Evolutionary conservation across 371 early-diverging fungal genomes (phyloP).

Genomic region (Nematocida ausubeli): DNA sequence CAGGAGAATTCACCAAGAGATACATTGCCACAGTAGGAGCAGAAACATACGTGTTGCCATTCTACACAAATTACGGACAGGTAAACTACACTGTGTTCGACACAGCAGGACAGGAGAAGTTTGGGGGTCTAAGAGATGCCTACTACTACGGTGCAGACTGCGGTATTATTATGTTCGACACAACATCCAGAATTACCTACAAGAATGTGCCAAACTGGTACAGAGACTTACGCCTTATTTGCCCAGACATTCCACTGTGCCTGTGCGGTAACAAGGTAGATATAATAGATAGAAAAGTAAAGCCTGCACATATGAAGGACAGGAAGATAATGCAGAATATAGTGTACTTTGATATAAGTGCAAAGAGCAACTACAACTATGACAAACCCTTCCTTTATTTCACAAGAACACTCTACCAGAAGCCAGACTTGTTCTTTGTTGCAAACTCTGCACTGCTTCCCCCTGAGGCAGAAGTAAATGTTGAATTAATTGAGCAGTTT

Average conservation of each 20-base stretch:
- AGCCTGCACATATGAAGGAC: conserved; percentile 93
- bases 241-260: conserved; percentile 86
- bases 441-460: conserved; percentile 93
- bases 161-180: conserved; percentile 99
- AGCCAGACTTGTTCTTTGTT: conserved; percentile 86
- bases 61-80: conserved; percentile 89
- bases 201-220: conserved; percentile 99
- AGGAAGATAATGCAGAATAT: conserved; percentile 71
- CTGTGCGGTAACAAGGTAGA: conserved; percentile 99
- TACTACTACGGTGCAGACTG: conserved; percentile 99
- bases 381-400: conserved; percentile 99
- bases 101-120: conserved; percentile 99
- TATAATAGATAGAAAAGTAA: conserved; percentile 98
- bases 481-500: conserved; percentile 74
- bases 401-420: conserved; percentile 88
- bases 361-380: conserved; percentile 98
- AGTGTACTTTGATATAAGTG: conserved; percentile 98
- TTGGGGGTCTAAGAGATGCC: conserved; percentile 98
- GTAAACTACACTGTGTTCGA: conserved; percentile 88
- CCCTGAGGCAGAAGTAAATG: conserved; percentile 83
- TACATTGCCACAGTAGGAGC: conserved; percentile 99
- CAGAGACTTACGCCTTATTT: conserved; percentile 93
- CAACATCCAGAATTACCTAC: conserved; percentile 96
- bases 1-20: conserved; percentile 98
- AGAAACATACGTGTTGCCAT: conserved; percentile 89